phyloP scores from a whole-genome alignment of 148 eudicot species.

The Chenopodium suecicum region DNA sequence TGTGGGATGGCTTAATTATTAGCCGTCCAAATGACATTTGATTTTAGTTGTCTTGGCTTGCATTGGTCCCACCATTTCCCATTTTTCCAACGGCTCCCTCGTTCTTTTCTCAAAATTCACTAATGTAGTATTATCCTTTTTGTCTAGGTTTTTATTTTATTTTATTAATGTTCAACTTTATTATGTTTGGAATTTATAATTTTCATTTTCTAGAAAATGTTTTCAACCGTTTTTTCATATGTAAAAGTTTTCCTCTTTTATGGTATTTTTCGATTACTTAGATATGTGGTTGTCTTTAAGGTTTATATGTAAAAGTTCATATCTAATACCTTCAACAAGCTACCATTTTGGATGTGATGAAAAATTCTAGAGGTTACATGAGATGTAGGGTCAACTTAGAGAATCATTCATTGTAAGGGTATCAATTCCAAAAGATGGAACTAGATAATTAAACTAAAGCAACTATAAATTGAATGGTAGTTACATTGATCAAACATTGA shows the following conservation, averaged over 20 bases:
- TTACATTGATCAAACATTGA: no score
- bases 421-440: not conserved
- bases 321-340: not conserved
- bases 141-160: not conserved
- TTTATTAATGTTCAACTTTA: not conserved
- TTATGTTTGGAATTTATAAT: not conserved
- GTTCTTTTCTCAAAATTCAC: not conserved
- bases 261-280: no score
- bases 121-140: not conserved
- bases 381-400: not conserved
- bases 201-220: not conserved
- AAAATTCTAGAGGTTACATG: not conserved
- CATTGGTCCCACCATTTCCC: slow-evolving; percentile 28
- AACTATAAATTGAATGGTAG: no score
- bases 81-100: slow-evolving; percentile 19
- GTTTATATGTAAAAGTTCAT: no score
- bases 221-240: not conserved
- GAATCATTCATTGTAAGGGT: not conserved
- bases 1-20: slow-evolving; percentile 17
- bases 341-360: not conserved
- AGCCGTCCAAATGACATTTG: slow-evolving; percentile 36
- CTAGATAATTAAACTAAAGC: no score
- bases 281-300: no score
- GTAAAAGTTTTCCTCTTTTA: no score
- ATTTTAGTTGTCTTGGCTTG: slow-evolving; percentile 26